Conservation (phyloP, 2,329 filamentous ascomycete genomes). For the Aspergillus quadrilineatus region DNA sequence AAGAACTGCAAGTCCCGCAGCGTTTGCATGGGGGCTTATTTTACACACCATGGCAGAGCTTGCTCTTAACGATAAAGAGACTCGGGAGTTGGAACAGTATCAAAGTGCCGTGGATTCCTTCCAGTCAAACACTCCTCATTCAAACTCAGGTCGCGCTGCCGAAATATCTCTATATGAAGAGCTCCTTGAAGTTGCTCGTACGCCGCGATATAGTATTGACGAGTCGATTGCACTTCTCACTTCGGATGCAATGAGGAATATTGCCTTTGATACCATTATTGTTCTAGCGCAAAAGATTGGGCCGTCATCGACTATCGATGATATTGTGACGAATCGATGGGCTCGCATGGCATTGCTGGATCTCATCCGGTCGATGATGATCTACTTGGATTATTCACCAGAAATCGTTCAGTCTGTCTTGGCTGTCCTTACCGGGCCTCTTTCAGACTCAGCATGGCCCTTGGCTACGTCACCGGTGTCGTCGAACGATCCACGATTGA, state of each 20-base stretch:
- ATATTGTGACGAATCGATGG: constrained; percentile 59
- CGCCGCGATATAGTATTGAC: constrained; percentile 39
- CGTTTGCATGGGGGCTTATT: constrained; percentile 79
- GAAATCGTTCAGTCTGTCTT: constrained; percentile 68
- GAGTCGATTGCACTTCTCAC: constrained; percentile 52
- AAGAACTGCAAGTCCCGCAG: constrained; percentile 67
- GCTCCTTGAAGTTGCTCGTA: constrained; percentile 46
- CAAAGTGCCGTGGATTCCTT: constrained; percentile 43
- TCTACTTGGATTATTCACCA: constrained; percentile 68
- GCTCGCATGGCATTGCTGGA: constrained; percentile 67
- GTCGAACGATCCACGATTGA: constrained; percentile 42
- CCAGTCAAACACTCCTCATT: constrained; percentile 36
- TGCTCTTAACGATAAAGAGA: constrained; percentile 61
- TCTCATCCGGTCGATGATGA: constrained; percentile 65
- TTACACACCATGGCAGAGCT: constrained; percentile 67
- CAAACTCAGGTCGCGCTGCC: constrained; percentile 28
- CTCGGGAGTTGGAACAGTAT: constrained; percentile 44
- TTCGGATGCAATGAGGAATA: constrained; percentile 45
- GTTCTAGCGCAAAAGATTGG: constrained; percentile 46
- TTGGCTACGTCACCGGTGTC: constrained; percentile 18
- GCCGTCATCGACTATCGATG: constrained; percentile 50
- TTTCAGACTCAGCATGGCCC: constrained; percentile 21
- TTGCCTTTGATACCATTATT: constrained; percentile 51
- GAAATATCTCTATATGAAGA: constrained; percentile 49
- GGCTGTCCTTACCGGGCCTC: constrained; percentile 58